These are phyloP conservation scores for Sugiyamaella chiloensis DNA, from an alignment of 805 yeast species.

Conservation along the genomic window DNA sequence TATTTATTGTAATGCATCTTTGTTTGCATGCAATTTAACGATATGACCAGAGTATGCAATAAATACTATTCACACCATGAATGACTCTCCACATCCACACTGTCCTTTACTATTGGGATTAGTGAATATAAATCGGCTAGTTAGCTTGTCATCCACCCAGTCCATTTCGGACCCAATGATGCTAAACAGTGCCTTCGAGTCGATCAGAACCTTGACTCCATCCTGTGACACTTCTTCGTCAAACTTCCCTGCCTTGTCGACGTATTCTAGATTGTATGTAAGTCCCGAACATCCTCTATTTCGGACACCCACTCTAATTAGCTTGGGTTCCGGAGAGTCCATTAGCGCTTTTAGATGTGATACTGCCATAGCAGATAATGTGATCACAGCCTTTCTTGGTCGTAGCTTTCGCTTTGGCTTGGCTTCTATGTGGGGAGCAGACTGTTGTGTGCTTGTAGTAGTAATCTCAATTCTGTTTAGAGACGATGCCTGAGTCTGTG, in stretches of 20 bases:
- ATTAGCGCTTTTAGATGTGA: conserved; percentile 63
- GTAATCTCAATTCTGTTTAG: not conserved
- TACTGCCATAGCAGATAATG: conserved; percentile 73
- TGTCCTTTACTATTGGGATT: conserved; percentile 98
- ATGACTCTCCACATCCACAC: conserved; percentile 98
- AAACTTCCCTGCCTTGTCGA: conserved; percentile 85
- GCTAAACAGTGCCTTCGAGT: conserved; percentile 92
- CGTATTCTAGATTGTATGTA: conserved; percentile 88
- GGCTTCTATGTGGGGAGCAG: conserved; percentile 25
- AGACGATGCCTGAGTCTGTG: not conserved
- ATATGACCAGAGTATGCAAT: not conserved
- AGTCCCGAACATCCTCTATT: conserved; percentile 97
- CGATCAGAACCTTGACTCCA: conserved; percentile 88
- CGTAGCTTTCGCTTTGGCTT: conserved; percentile 55
- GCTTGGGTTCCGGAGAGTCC: conserved; percentile 80
- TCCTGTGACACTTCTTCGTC: conserved; percentile 91
- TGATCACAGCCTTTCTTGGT: conserved; percentile 87
- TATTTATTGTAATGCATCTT: too few species aligned
- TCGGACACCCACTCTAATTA: conserved; percentile 88
- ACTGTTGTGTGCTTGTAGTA: conserved; percentile 5
- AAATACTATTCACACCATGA: conserved; percentile 65
- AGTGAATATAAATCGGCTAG: conserved; percentile 84
- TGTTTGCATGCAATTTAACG: too few species aligned
- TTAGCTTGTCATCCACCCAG: conserved; percentile 90
- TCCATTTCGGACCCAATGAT: conserved; percentile 98